phyloP scores from a whole-genome alignment of 768 basidiomycete genomes.

The Crassisporium funariophilum region DNA sequence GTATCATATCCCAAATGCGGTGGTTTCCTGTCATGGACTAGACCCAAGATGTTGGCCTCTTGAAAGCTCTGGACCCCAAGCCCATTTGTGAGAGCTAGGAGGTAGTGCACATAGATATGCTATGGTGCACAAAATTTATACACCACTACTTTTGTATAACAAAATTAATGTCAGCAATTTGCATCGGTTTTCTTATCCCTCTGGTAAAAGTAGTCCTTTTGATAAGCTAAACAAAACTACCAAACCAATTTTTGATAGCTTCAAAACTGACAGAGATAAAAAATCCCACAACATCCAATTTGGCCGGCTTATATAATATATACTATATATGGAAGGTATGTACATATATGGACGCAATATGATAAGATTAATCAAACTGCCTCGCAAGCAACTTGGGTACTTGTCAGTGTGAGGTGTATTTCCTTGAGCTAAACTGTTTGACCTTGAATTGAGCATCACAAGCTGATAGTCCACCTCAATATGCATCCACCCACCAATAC shows the following conservation, averaged over 20 bases:
- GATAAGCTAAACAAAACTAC: constrained; percentile 8
- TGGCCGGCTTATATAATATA: constrained; percentile 14
- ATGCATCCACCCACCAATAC: constrained; percentile 30
- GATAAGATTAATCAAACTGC: constrained; percentile 11
- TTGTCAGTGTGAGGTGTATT: constrained; percentile 25
- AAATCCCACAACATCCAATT: constrained; percentile 1
- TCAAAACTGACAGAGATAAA: constrained; percentile 20
- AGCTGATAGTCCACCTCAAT: constrained; percentile 24
- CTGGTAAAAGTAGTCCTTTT: constrained; percentile 17
- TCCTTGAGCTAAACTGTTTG: constrained; percentile 27
- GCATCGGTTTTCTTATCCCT: constrained; percentile 13
- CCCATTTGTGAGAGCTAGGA: not conserved
- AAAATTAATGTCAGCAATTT: not conserved
- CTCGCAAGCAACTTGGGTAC: constrained; percentile 17
- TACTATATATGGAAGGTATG: constrained; percentile 12
- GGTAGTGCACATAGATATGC: not conserved
- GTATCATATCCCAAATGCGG: not conserved
- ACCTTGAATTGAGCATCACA: constrained; percentile 28
- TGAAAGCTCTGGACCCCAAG: not conserved
- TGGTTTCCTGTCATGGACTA: not conserved
- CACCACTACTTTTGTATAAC: constrained; percentile 6
- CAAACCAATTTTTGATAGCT: constrained; percentile 13
- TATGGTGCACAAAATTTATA: constrained; percentile 10
- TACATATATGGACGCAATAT: not conserved
- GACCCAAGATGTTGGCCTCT: not conserved